phyloP scores from a whole-genome alignment of 768 basidiomycete species.

The Psilocybe subaeruginosa region DNA sequence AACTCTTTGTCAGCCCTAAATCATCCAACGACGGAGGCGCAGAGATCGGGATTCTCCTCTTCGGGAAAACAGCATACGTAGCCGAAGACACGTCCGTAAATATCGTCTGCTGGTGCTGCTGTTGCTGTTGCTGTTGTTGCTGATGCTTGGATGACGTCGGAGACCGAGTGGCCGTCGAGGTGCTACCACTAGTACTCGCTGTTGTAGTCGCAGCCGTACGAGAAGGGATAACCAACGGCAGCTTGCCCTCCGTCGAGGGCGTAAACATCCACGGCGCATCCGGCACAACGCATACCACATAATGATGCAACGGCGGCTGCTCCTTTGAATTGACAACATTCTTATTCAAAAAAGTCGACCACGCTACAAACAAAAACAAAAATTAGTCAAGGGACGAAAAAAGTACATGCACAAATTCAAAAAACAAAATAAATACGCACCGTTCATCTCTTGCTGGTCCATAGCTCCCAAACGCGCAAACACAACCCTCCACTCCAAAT shows the following conservation, averaged over 20 bases:
- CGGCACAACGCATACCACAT: slow-evolving; percentile 61
- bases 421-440: slow-evolving; percentile 41
- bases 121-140: slow-evolving; percentile 7
- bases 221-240: slow-evolving; percentile 28
- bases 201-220: slow-evolving; percentile 17
- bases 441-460: slow-evolving; percentile 60
- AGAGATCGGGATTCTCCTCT: slow-evolving; percentile 43
- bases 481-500: slow-evolving; percentile 81
- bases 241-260: slow-evolving; percentile 26
- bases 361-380: slow-evolving; percentile 49
- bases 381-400: background rate
- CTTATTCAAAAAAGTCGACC: slow-evolving; percentile 56
- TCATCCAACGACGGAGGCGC: slow-evolving; percentile 33
- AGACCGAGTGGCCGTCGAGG: background rate
- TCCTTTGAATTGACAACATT: slow-evolving; percentile 39
- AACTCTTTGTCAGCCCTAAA: slow-evolving; percentile 36
- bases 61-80: slow-evolving; percentile 53
- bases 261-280: slow-evolving; percentile 64
- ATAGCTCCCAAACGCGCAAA: slow-evolving; percentile 71
- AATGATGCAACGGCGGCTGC: slow-evolving; percentile 60
- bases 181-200: slow-evolving; percentile 20
- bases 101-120: slow-evolving; percentile 19
- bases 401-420: background rate
- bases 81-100: slow-evolving; percentile 49
- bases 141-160: background rate